Evolutionary conservation across 495 filamentous ascomycete species (phyloP).

Genomic region (Aspergillus bertholletiae): DNA sequence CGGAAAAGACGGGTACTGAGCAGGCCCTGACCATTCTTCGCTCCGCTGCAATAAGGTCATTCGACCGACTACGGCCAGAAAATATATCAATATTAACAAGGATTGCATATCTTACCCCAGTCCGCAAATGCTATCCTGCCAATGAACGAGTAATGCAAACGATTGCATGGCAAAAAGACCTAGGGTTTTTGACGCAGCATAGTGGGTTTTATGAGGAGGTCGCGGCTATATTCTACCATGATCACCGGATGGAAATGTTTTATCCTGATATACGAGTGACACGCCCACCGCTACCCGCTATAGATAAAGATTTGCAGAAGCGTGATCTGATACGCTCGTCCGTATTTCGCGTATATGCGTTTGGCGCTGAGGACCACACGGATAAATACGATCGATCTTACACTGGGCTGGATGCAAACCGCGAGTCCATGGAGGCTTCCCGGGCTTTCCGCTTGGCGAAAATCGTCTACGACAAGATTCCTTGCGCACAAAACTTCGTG

Average conservation of each 20-base stretch:
- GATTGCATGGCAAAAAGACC: background rate
- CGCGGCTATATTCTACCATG: background rate
- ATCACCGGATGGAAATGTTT: too few species aligned
- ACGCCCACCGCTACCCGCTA: too few species aligned
- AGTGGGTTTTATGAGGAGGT: background rate
- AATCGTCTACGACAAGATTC: background rate
- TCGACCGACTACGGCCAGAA: slow-evolving; percentile 33
- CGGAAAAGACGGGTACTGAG: slow-evolving; percentile 58
- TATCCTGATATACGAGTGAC: too few species aligned
- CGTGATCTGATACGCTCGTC: background rate
- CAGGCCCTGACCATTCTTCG: slow-evolving; percentile 47
- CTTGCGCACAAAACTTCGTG: background rate
- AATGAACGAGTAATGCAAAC: slow-evolving; percentile 35
- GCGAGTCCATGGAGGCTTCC: background rate
- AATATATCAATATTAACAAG: slow-evolving; percentile 15
- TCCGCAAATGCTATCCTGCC: slow-evolving; percentile 53
- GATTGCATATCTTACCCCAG: slow-evolving; percentile 53
- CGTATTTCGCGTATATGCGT: background rate
- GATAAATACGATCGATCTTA: background rate
- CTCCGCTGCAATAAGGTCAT: slow-evolving; percentile 50
- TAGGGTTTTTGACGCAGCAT: background rate
- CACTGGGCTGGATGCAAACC: background rate
- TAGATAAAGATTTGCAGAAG: background rate
- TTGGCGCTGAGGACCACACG: background rate
- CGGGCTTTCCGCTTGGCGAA: background rate